These are phyloP conservation scores for Rubroshorea leprosula DNA, from an alignment of 345 rosid genomes.

Conservation along the genomic window DNA sequence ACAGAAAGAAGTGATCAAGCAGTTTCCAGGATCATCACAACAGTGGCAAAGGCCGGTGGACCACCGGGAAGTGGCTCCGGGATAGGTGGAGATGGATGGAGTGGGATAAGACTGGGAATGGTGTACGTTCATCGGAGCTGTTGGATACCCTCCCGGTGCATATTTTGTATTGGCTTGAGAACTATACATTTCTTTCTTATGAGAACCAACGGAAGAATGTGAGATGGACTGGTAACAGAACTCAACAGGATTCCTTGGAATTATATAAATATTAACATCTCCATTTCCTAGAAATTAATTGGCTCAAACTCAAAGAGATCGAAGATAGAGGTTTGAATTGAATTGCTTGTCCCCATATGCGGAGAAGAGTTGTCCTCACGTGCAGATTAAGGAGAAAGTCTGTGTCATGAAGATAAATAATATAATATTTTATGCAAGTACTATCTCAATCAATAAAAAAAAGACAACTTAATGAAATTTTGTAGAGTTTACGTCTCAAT, in stretches of 20 bases:
- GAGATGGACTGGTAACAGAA: conserved; percentile 14
- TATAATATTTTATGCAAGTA: too few relatives aligned
- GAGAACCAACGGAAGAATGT: conserved; percentile 6
- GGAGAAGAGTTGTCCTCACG: neutral
- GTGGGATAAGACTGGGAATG: conserved; percentile 22
- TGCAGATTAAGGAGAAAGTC: too few relatives aligned
- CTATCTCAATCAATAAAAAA: too few relatives aligned
- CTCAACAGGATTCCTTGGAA: neutral
- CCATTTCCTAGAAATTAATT: conserved; percentile 14
- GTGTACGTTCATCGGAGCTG: conserved; percentile 23
- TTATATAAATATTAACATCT: neutral
- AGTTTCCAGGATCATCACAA: conserved; percentile 39
- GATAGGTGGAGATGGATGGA: conserved; percentile 6
- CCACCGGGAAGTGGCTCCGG: conserved; percentile 20
- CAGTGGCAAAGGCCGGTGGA: conserved; percentile 50
- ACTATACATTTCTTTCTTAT: conserved; percentile 23
- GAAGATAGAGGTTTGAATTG: conserved; percentile 2
- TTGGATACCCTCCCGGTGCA: conserved; percentile 22
- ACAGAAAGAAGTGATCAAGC: conserved; percentile 35
- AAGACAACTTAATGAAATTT: too few relatives aligned
- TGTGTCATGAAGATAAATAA: too few relatives aligned
- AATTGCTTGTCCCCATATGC: conserved; percentile 1
- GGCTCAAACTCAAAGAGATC: conserved; percentile 6
- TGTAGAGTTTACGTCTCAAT: too few relatives aligned
- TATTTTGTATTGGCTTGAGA: conserved; percentile 28